phyloP scores from a whole-genome alignment of 495 filamentous ascomycete species.

The Pseudoneurospora amorphoporcata region DNA sequence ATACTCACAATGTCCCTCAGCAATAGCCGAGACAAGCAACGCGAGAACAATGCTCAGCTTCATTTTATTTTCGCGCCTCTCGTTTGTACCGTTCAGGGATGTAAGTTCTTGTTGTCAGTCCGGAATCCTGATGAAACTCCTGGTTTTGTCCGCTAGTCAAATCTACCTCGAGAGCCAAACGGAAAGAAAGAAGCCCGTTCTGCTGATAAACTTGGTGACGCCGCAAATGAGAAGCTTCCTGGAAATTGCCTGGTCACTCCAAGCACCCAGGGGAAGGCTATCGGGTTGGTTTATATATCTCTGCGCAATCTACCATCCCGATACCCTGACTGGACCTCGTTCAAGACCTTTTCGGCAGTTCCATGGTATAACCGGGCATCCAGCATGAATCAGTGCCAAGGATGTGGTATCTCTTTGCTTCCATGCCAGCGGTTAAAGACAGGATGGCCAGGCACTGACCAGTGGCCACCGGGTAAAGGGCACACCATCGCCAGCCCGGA shows the following conservation, averaged over 20 bases:
- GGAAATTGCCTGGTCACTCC: too few relatives aligned
- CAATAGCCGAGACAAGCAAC: slow-evolving; percentile 22
- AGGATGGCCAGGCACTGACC: background rate
- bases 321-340: too few relatives aligned
- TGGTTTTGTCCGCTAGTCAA: background rate
- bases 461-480: background rate
- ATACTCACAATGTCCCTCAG: slow-evolving; percentile 32
- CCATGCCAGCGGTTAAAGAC: background rate
- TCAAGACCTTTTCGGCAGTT: background rate
- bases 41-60: slow-evolving; percentile 25
- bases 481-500: background rate
- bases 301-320: too few relatives aligned
- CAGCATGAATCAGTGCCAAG: too few relatives aligned
- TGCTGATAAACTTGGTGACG: background rate
- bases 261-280: too few relatives aligned
- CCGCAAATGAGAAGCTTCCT: background rate
- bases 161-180: background rate
- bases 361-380: background rate
- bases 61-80: slow-evolving; percentile 12
- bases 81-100: background rate
- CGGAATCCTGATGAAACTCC: background rate
- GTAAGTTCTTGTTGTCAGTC: background rate
- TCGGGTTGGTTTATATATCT: too few relatives aligned
- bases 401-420: too few relatives aligned
- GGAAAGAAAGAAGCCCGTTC: background rate